A percentile compares a stretch with the other conserved stretches of the same genome.
Conservation (phyloP, 2,329 filamentous ascomycete genomes). For the Diaporthe eres region DNA sequence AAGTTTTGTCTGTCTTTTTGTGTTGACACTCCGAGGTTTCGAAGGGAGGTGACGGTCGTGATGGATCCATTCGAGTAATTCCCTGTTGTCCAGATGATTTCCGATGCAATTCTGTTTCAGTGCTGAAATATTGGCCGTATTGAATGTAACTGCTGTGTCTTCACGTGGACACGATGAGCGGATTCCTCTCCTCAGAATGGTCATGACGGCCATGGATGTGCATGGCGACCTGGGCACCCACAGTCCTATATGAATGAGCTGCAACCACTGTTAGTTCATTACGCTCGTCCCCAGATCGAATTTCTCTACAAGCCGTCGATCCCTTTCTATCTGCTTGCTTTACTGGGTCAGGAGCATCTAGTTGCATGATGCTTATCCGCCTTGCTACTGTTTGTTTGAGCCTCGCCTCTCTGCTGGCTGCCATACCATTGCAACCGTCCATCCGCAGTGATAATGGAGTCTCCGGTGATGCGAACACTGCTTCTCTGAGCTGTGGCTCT, state of each 20-base stretch:
- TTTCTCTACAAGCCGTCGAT: too few species aligned
- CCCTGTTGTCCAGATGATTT: not conserved
- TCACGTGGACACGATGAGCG: not conserved
- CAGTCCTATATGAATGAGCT: not conserved
- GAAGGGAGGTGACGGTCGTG: not conserved
- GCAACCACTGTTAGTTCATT: not conserved
- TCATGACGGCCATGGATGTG: not conserved
- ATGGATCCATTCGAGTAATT: not conserved
- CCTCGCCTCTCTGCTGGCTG: not conserved
- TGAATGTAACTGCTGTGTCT: not conserved
- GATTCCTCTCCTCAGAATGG: not conserved
- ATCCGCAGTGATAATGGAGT: slow-evolving; percentile 11
- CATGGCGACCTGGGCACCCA: not conserved
- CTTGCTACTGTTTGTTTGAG: not conserved
- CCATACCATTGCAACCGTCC: not conserved
- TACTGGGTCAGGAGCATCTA: not conserved
- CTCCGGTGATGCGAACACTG: not conserved
- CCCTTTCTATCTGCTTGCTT: not conserved
- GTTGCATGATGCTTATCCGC: not conserved
- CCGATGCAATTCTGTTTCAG: not conserved
- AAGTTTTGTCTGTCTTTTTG: not conserved
- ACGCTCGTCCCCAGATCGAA: not conserved
- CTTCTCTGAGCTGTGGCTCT: slow-evolving; percentile 20
- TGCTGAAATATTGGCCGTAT: not conserved
- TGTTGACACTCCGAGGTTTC: not conserved